A percentile compares a stretch with the other conserved stretches of the same genome.
These are phyloP conservation scores for Suillus cothurnatus DNA, from an alignment of 768 basidiomycete genomes.

Conservation along the genomic window DNA sequence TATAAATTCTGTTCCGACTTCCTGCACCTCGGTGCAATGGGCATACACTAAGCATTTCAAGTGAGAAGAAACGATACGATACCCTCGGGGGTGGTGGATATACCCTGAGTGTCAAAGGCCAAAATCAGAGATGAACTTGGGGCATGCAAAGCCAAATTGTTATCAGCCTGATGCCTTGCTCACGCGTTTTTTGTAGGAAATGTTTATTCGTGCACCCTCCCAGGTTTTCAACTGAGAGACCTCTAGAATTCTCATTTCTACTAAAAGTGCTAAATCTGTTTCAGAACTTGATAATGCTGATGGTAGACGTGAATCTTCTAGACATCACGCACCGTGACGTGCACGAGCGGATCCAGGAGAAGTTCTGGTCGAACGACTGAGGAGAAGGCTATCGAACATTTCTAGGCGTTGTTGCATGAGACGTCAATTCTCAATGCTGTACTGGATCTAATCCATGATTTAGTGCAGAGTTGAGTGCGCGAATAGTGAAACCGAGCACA, in stretches of 20 bases:
- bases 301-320: conserved; percentile 97
- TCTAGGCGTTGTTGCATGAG: conserved; percentile 54
- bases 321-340: conserved; percentile 93
- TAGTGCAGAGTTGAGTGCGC: no score
- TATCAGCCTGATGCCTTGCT: not conserved
- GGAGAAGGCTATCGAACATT: conserved; percentile 96
- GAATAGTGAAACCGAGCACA: no score
- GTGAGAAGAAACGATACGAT: no score
- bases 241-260: conserved; percentile 99
- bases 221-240: conserved; percentile 84
- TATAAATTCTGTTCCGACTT: no score
- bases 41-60: no score
- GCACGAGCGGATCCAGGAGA: conserved; percentile 91
- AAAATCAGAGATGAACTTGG: conserved; percentile 92
- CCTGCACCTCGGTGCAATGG: no score
- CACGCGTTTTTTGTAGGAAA: conserved; percentile 54
- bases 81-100: no score
- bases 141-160: conserved; percentile 45
- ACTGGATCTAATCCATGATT: no score
- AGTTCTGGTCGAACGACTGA: conserved; percentile 93
- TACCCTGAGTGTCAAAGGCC: no score
- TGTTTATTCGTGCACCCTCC: no score
- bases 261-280: conserved; percentile 95
- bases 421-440: no score
- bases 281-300: conserved; percentile 91